Base-by-base conservation (phyloP, 371 early-diverging fungal genomes). In the Chytridiales sp. region DNA sequence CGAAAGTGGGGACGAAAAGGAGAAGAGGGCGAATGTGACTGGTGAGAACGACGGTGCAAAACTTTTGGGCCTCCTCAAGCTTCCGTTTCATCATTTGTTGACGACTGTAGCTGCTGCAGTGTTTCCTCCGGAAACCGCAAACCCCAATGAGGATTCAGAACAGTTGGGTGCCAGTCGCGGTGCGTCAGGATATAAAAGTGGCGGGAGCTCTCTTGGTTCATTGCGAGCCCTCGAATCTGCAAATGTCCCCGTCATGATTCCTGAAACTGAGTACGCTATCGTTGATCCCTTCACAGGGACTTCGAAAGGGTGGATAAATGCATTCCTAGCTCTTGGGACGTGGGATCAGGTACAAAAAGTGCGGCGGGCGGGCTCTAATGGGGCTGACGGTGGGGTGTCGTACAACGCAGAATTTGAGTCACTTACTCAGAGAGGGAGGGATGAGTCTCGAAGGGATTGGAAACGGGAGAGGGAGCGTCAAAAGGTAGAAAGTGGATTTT, bases 181-280 rank as follows among this genome's bases (percentile, higher is more conserved):
- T 22, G 30, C 43, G 29, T 22, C 17, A 15, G 29, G 15, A 21
- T 24, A 50, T 31, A 31, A 50, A 31, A 2, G 46, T 26, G 15
- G 46, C 22, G 22, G n/a, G n/a, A n/a, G n/a, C n/a, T n/a, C n/a
- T n/a, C n/a, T n/a, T n/a, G n/a, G n/a, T n/a, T n/a, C n/a, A n/a
- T n/a, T n/a, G n/a, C 3, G 34, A n/a, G 1, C 35, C 15, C 24
- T 9, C 35, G 11, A 39, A 17, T 17, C 9, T 38, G 44, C 38
- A 3, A 17, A 56, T 17, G 11, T 53, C 15, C 71, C 76, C 1
- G 42, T 75, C 35, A 52, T 75, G 67, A 44, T 75, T 4, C 76
- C 76, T n/a, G 69, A 68, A 27, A 59, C 70, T 1, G 76, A 75
- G 47, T 72, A 75, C 47, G 57, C 62, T 24, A 60, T 75, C 36